phyloP scores from a whole-genome alignment of 805 yeast genomes.

The Candida oleophila region DNA sequence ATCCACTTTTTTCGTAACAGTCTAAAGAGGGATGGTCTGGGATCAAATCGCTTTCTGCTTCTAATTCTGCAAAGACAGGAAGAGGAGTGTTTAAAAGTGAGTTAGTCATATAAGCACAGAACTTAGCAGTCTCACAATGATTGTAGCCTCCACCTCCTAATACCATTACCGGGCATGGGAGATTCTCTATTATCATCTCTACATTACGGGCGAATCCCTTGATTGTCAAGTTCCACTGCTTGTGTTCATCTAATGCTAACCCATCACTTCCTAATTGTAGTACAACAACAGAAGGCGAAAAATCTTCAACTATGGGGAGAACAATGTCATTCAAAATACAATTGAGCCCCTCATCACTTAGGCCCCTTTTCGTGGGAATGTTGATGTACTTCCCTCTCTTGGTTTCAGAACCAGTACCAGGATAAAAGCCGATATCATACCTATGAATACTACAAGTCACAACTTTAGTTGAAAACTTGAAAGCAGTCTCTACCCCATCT shows the following conservation, averaged over 20 bases:
- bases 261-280: constrained; percentile 79
- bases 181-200: constrained; percentile 7
- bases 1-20: constrained; percentile 42
- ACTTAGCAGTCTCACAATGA: constrained; percentile 57
- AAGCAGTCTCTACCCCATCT: constrained; percentile 74
- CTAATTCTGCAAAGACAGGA: constrained; percentile 10
- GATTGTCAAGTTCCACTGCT: constrained; percentile 69
- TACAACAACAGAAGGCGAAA: constrained; percentile 53
- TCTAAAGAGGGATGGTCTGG: constrained; percentile 52
- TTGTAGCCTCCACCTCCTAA: constrained; percentile 83
- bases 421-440: constrained; percentile 66
- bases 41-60: constrained; percentile 38
- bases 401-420: constrained; percentile 57
- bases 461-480: constrained; percentile 53
- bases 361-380: constrained; percentile 58
- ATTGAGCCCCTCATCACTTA: constrained; percentile 44
- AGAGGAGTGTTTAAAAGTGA: constrained; percentile 11
- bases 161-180: constrained; percentile 39
- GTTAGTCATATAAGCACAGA: constrained; percentile 51
- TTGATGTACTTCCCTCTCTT: constrained; percentile 44
- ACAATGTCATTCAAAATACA: constrained; percentile 42
- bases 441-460: constrained; percentile 65
- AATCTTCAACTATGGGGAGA: constrained; percentile 35
- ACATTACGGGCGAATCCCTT: constrained; percentile 45
- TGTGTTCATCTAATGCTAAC: constrained; percentile 56